Base-by-base conservation (phyloP, 306 rosid species). In the Dryas alaskensis region DNA sequence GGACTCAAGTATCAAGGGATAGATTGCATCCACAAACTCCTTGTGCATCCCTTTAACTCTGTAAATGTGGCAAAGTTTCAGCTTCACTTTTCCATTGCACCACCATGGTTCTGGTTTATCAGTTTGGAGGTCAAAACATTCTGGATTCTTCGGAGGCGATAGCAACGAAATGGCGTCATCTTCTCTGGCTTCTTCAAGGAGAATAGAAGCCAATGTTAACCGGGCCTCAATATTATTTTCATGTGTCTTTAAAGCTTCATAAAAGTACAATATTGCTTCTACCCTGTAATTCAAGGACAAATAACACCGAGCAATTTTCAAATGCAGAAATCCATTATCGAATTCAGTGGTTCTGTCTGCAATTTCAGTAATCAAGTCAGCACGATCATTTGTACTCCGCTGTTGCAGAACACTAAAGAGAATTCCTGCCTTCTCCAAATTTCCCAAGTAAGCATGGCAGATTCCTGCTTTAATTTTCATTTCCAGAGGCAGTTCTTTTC, bases 121-220 rank as follows among this genome's bases (percentile, higher is more conserved):
- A 55, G 79, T 78, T 84, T 79, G 83, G 70, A 79, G 82, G 53
- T 86, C 89, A 69, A 67, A 81, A 62, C 77, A 68, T 25, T 85
- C 96, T 55, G 77, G 65, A 77, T 74, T 80, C 40, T 76, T 75
- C 13, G 89, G 92, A 77, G 93, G 96, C 78, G 92, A 84, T 57
- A 91, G 80, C 83, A 93, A 80, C 11, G 84, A 83, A 77, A 89
- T 85, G 65, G 92, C 98, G 75, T 93, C 98, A 73, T 86, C 92
- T 71, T 75, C 86, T 77, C 83, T 88, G 78, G 72, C 86, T 78
- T 93, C 94, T 80, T 91, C 97, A 64, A 93, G 89, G 27, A 93
- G 91, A 79, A 93, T 89, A 76, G 94, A 91, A 78, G 94, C 87
- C 84, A 93, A 84, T 75, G 84, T 80, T 66, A 93, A 83, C 13